Evolutionary conservation across 768 basidiomycete genomes (phyloP).

Genomic region (Psilocybe subaeruginosa): DNA sequence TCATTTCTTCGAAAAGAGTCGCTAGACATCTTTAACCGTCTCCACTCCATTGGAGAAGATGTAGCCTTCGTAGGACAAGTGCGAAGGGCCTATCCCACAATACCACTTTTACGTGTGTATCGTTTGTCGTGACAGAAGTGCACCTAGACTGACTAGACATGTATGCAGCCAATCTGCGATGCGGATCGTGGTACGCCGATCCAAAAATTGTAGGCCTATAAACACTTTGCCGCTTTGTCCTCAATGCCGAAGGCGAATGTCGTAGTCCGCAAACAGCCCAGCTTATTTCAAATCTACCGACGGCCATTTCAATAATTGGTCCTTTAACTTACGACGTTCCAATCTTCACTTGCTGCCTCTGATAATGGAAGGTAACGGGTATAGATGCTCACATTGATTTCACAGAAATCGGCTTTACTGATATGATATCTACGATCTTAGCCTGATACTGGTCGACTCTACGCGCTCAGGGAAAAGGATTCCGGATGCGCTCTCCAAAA

Average conservation of each 20-base stretch:
- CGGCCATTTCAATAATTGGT: constrained; percentile 85
- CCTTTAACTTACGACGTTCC: constrained; percentile 80
- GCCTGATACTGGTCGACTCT: constrained; percentile 88
- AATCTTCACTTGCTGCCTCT: constrained; percentile 79
- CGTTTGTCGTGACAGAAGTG: background rate
- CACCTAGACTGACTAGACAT: background rate
- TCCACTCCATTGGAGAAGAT: constrained; percentile 87
- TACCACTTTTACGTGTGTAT: constrained; percentile 58
- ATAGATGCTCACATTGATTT: constrained; percentile 20
- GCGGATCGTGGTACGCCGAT: constrained; percentile 93
- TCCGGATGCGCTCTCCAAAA: constrained; percentile 93
- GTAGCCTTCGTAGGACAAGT: constrained; percentile 67
- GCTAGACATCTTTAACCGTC: constrained; percentile 80
- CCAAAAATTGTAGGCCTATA: constrained; percentile 54
- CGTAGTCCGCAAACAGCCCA: constrained; percentile 37
- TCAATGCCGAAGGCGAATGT: background rate
- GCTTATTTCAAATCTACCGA: constrained; percentile 95
- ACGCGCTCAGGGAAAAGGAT: constrained; percentile 92
- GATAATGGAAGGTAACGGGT: constrained; percentile 64
- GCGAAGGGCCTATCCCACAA: constrained; percentile 36
- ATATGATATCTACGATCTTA: constrained; percentile 28
- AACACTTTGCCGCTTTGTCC: constrained; percentile 1
- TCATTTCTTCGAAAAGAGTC: constrained; percentile 67
- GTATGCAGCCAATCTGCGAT: constrained; percentile 81
- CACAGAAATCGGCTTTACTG: constrained; percentile 1